These are phyloP conservation scores for Corrigiola litoralis DNA, from an alignment of 179 eudicot species.

Conservation along the genomic window DNA sequence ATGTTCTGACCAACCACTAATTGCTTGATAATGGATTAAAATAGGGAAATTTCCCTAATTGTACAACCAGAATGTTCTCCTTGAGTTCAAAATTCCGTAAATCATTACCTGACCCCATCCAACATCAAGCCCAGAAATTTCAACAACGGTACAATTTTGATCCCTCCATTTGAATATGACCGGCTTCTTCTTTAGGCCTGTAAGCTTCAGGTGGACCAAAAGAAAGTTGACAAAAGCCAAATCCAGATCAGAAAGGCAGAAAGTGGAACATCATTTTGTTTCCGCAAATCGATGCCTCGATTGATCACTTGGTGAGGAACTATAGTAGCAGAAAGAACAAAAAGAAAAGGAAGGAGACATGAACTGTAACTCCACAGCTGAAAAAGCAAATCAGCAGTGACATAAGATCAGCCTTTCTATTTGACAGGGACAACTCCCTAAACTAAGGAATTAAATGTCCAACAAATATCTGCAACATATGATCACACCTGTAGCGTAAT, in stretches of 20 bases:
- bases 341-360: background rate
- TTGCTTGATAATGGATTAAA: no score
- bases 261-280: background rate
- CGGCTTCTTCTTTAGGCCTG: constrained; percentile 66
- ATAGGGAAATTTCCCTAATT: no score
- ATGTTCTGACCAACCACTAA: no score
- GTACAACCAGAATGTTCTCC: no score
- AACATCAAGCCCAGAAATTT: constrained; percentile 87
- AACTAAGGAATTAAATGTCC: background rate
- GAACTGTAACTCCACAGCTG: background rate
- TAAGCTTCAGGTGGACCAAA: constrained; percentile 47
- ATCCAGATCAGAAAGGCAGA: background rate
- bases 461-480: background rate
- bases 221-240: background rate
- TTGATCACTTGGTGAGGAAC: background rate
- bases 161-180: constrained; percentile 63
- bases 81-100: background rate
- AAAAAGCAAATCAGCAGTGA: background rate
- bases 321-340: background rate
- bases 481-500: background rate
- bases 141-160: constrained; percentile 49
- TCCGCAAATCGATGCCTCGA: background rate
- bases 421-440: background rate
- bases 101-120: constrained; percentile 93
- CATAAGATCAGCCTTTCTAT: background rate